phyloP scores from a whole-genome alignment of 768 basidiomycete genomes.

The Udeniomyces megalosporus region DNA sequence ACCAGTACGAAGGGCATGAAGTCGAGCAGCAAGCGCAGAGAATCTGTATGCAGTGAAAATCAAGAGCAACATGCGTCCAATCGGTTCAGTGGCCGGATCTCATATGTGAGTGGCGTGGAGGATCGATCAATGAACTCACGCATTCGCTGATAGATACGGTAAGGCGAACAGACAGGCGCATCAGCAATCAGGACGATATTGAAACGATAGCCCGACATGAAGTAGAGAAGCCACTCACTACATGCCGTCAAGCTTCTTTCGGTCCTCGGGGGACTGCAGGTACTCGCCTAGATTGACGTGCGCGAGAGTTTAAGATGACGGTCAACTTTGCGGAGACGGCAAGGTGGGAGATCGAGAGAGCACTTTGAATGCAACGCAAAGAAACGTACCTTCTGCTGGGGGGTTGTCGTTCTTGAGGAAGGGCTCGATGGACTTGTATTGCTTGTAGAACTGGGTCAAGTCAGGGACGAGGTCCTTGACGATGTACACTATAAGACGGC shows the following conservation, averaged over 20 bases:
- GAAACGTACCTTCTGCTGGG: constrained; percentile 40
- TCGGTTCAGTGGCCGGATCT: too few relatives aligned
- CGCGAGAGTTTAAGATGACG: neutral
- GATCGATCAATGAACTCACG: constrained; percentile 2
- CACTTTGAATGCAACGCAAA: neutral
- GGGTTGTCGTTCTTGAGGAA: constrained; percentile 87
- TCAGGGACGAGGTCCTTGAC: constrained; percentile 90
- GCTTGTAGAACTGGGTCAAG: constrained; percentile 74
- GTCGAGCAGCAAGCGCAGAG: constrained; percentile 96
- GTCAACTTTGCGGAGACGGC: neutral
- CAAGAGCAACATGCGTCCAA: neutral
- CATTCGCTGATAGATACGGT: constrained; percentile 5
- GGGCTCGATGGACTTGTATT: constrained; percentile 98
- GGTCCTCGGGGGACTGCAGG: constrained; percentile 77
- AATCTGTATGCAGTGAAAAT: constrained; percentile 9
- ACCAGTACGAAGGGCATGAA: constrained; percentile 96
- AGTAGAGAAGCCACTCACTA: constrained; percentile 46
- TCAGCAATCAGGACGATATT: neutral
- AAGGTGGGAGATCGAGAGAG: neutral
- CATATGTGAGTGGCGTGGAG: too few relatives aligned
- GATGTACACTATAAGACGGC: constrained; percentile 59
- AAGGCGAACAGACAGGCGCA: neutral
- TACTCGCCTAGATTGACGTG: constrained; percentile 38
- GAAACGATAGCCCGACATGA: too few relatives aligned
- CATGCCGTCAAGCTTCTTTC: constrained; percentile 87